A percentile compares a stretch with the other conserved stretches of the same genome.
phyloP scores from a whole-genome alignment of 768 basidiomycete species.

The Hygrophorus pudorinus region DNA sequence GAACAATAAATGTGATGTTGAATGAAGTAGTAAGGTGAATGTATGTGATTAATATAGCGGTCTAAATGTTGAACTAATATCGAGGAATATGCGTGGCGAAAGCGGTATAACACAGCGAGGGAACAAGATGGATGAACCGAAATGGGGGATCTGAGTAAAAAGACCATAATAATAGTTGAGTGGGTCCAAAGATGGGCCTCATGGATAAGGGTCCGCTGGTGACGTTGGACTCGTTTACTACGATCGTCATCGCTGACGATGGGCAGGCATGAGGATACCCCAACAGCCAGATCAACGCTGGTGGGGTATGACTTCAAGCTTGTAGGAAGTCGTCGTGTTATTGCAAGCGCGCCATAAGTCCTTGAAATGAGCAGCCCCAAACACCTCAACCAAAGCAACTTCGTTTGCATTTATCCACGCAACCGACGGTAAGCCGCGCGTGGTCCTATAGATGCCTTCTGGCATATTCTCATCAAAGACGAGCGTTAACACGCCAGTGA shows the following conservation, averaged over 20 bases:
- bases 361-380: conserved; percentile 63
- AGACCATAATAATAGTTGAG: conserved; percentile 20
- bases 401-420: conserved; percentile 72
- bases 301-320: conserved; percentile 52
- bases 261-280: conserved; percentile 8
- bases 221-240: background rate
- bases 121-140: conserved; percentile 5
- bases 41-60: conserved; percentile 9
- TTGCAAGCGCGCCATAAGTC: conserved; percentile 64
- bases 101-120: conserved; percentile 10
- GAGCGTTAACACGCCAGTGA: conserved; percentile 62
- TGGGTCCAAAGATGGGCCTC: conserved; percentile 11
- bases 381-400: conserved; percentile 55
- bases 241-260: background rate
- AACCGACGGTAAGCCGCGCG: conserved; percentile 66
- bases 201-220: conserved; percentile 3
- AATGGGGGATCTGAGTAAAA: too few relatives aligned
- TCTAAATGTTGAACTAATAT: background rate
- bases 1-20: conserved; percentile 12
- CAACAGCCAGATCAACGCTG: conserved; percentile 18
- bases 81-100: background rate
- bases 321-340: conserved; percentile 63
- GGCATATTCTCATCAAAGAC: conserved; percentile 69
- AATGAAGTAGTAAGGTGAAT: conserved; percentile 15
- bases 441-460: conserved; percentile 62